Evolutionary conservation across 305 asterid genomes (phyloP).

Genomic region (Euphrasia arctica): DNA sequence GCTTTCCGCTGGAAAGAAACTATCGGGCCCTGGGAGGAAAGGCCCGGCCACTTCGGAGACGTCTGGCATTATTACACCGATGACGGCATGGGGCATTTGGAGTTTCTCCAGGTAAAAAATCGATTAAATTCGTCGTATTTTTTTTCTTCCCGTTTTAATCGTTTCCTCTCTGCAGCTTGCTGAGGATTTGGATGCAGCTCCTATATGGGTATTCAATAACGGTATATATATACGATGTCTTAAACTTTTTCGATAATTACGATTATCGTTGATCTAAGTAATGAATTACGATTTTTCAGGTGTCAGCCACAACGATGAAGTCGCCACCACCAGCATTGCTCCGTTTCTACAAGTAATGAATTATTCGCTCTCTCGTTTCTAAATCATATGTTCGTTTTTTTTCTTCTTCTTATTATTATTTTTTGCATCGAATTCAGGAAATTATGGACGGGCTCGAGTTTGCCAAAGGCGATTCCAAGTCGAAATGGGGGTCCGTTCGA

Average conservation of each 20-base stretch:
- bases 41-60: conserved; percentile 96
- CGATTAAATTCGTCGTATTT: background rate
- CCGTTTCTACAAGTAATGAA: conserved; percentile 72
- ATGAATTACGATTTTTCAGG: conserved; percentile 46
- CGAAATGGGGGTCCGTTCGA: conserved; percentile 93
- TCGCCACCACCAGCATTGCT: conserved; percentile 54
- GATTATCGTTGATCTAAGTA: background rate
- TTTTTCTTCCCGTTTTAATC: conserved; percentile 11
- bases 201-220: conserved; percentile 95
- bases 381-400: no score
- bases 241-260: conserved; percentile 6
- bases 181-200: conserved; percentile 82
- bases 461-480: conserved; percentile 68
- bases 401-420: no score
- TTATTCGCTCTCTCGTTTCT: background rate
- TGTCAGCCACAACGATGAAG: conserved; percentile 87
- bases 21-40: conserved; percentile 93
- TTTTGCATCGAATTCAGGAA: conserved; percentile 47
- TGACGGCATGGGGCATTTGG: conserved; percentile 90
- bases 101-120: conserved; percentile 72
- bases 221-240: conserved; percentile 37
- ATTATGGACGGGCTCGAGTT: conserved; percentile 83
- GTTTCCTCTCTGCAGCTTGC: conserved; percentile 62
- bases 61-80: conserved; percentile 97
- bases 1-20: conserved; percentile 98